Evolutionary conservation across 2,329 filamentous ascomycete species (phyloP).

Genomic region (Stemphylium vesicarium): DNA sequence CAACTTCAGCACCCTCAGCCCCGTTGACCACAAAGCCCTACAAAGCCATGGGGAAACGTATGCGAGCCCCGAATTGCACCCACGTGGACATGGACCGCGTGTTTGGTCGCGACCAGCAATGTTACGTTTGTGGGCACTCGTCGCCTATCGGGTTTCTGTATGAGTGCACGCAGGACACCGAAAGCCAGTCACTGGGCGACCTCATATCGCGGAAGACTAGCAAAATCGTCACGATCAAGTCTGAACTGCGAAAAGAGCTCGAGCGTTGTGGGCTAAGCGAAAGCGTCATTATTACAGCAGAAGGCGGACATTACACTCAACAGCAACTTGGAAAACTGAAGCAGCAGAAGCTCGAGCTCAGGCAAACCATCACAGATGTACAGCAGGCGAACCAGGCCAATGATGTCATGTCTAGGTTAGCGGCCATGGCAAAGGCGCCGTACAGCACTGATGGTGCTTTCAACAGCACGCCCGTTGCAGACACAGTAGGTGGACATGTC

Average conservation of each 20-base stretch:
- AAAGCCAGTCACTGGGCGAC: conserved; percentile 13
- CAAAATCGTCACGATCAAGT: conserved; percentile 8
- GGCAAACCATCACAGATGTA: conserved; percentile 33
- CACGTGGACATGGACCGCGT: conserved; percentile 73
- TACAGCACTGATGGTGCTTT: conserved; percentile 30
- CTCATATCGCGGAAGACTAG: conserved; percentile 3
- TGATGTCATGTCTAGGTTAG: conserved; percentile 22
- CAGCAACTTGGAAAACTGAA: conserved; percentile 42
- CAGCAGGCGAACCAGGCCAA: conserved; percentile 28
- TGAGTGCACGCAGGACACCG: conserved; percentile 69
- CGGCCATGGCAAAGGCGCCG: conserved; percentile 13
- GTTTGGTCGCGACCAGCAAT: conserved; percentile 60
- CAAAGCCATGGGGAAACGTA: conserved; percentile 25
- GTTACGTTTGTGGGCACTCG: conserved; percentile 63
- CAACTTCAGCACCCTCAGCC: conserved; percentile 6
- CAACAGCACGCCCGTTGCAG: conserved; percentile 17
- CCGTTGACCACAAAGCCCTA: conserved; percentile 28
- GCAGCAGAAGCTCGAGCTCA: conserved; percentile 39
- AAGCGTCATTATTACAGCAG: conserved; percentile 43
- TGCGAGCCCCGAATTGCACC: conserved; percentile 59
- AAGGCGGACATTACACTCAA: conserved; percentile 42
- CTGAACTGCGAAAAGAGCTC: conserved; percentile 35
- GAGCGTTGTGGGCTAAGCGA: conserved; percentile 39
- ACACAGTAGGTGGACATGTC: conserved; percentile 19
- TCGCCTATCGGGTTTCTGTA: conserved; percentile 75